Base-by-base conservation (phyloP, 1,139 yeast species). In the Geotrichum aggregatum region DNA sequence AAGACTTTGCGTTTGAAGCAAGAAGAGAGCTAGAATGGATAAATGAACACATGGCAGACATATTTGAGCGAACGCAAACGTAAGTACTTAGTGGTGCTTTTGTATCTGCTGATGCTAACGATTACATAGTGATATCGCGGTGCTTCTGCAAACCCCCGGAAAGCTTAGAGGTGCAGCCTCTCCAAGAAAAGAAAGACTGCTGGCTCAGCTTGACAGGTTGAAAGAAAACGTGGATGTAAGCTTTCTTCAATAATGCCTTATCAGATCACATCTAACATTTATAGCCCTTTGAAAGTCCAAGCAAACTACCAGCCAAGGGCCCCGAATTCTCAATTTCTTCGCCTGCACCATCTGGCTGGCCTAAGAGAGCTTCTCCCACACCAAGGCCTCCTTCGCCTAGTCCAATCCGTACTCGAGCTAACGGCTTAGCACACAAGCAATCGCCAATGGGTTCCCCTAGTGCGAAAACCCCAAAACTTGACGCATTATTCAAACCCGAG, bases 1-100 rank as follows among this genome's bases (percentile, higher is more conserved):
- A 72, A 54, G 74, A 71, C 52, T 68, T 72, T 54, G 71, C 72
- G 1, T 70, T 63, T 44, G 66, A 72, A 1, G 71, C 72, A 3
- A 63, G 71, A 11, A 55, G 71, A 18, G 76, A 71, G 49, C 53
- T 73, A 42, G 67, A 70, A 31, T 72, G 75, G 76, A 57, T 73
- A 7, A 68, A 71, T 46, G 74, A 47, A 31, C 52, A 49, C 30
- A 33, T 63, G 59, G 43, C 55, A 10, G 63, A 68, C 31, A 56
- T 68, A 1, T 38, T 66, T 33, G 58, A 54, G 33, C 58, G 62
- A 4, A 55, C 55, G 7, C 61, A 59, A 26, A 56, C 57, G 67
- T 64, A 52, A 51, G 68, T 64, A 33, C 5, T 30, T 13, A 6
- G 30, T 8, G 3, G 13, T 5, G 3, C 8, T 22, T 13, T 4